phyloP scores from a whole-genome alignment of 164 flowering plant genomes.

The Nymphaea colorata region DNA sequence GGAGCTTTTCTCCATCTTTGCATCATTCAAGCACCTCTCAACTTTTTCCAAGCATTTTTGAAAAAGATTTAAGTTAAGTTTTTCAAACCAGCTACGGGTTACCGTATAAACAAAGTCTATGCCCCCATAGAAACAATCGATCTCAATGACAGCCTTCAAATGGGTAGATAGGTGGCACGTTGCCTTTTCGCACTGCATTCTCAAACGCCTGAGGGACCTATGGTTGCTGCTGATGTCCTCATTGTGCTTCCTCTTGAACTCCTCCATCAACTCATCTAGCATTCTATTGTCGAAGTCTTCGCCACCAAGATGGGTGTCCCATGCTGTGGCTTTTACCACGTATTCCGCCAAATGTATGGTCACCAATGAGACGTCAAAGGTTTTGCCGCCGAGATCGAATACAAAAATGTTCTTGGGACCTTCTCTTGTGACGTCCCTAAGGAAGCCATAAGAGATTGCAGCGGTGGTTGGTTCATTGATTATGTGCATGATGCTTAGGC shows the following conservation, averaged over 20 bases:
- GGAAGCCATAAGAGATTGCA: not conserved
- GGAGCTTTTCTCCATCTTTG: not conserved
- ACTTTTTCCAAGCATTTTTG: no score
- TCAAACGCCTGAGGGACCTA: not conserved
- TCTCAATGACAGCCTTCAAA: no score
- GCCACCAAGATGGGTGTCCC: slow-evolving; percentile 15
- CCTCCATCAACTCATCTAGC: slow-evolving; percentile 28
- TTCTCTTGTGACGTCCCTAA: not conserved
- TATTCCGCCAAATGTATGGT: not conserved
- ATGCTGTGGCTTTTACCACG: not conserved
- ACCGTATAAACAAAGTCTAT: no score
- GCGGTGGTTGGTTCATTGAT: no score
- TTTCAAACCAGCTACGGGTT: no score
- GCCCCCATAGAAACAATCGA: no score
- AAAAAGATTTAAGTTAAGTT: no score
- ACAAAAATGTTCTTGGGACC: not conserved
- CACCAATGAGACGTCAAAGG: slow-evolving; percentile 15
- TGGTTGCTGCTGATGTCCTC: not conserved
- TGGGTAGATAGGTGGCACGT: not conserved
- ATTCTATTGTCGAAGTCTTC: slow-evolving; percentile 28
- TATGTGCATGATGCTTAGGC: no score
- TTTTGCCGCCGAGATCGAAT: slow-evolving; percentile 20
- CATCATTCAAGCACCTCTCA: not conserved
- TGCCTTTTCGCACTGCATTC: not conserved
- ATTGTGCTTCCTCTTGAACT: slow-evolving; percentile 21